These are phyloP conservation scores for Colletotrichum lindemuthianum DNA, from an alignment of 2,329 filamentous ascomycete species.

Conservation along the genomic window DNA sequence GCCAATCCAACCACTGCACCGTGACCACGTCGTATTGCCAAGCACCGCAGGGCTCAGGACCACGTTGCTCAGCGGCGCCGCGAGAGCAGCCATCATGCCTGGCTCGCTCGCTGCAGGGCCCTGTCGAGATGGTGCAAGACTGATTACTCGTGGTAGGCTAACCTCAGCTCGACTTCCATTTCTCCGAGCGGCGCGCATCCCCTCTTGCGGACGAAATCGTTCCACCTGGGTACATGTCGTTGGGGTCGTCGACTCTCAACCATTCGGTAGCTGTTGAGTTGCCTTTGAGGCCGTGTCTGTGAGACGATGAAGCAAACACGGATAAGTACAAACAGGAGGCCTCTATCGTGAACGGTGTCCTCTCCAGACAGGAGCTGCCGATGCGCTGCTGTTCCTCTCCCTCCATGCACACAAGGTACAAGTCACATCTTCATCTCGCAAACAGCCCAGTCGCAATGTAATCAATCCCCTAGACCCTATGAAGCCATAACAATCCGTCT, in stretches of 20 bases:
- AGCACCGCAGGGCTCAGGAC: slow-evolving; percentile 21
- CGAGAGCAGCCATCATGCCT: background rate
- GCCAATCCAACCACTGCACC: too few relatives aligned
- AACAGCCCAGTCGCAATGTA: too few relatives aligned
- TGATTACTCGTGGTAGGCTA: slow-evolving; percentile 2
- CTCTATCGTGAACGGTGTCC: too few relatives aligned
- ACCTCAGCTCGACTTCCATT: slow-evolving; percentile 22
- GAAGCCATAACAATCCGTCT: slow-evolving; percentile 3
- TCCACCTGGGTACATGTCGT: slow-evolving; percentile 19
- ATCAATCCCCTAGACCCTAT: background rate
- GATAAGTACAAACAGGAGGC: too few relatives aligned
- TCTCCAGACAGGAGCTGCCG: too few relatives aligned
- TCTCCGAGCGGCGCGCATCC: slow-evolving; percentile 16
- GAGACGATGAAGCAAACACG: background rate
- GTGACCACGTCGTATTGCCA: slow-evolving; percentile 16
- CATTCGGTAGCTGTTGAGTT: slow-evolving; percentile 21
- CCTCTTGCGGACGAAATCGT: slow-evolving; percentile 15
- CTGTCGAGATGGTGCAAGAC: background rate
- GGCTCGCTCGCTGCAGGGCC: slow-evolving; percentile 15
- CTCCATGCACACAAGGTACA: too few relatives aligned
- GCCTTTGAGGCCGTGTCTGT: background rate
- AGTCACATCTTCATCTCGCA: too few relatives aligned
- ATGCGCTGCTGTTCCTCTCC: too few relatives aligned
- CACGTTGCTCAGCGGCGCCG: slow-evolving; percentile 25
- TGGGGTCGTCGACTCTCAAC: slow-evolving; percentile 22